phyloP scores from a whole-genome alignment of 345 rosid species.

The Populus alba region DNA sequence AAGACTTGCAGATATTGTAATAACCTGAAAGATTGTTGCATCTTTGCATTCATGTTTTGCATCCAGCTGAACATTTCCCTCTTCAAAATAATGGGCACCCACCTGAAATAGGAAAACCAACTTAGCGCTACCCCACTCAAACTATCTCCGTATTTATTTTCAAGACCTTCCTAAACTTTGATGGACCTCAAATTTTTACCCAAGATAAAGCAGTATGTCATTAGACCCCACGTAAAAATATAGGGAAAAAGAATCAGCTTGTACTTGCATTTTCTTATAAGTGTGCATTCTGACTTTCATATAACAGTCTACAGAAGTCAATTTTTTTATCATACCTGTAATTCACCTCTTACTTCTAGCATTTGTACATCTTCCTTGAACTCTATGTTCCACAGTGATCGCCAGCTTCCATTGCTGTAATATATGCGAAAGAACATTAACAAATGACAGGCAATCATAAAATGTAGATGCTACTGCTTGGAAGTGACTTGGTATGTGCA shows the following conservation, averaged over 20 bases:
- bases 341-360: slow-evolving; percentile 67
- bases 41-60: slow-evolving; percentile 83
- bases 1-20: background rate
- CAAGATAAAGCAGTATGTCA: too few species aligned
- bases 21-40: slow-evolving; percentile 82
- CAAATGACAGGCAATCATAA: slow-evolving; percentile 1
- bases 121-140: too few species aligned
- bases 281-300: background rate
- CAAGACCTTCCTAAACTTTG: too few species aligned
- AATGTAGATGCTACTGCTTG: background rate
- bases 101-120: slow-evolving; percentile 47
- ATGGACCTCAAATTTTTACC: too few species aligned
- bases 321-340: slow-evolving; percentile 54
- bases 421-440: slow-evolving; percentile 16
- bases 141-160: too few species aligned
- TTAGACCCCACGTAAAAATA: too few species aligned
- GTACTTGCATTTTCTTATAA: background rate
- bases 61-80: slow-evolving; percentile 97
- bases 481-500: background rate
- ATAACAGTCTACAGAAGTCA: background rate
- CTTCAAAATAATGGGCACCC: slow-evolving; percentile 95
- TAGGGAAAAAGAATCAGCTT: background rate
- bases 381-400: slow-evolving; percentile 79
- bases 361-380: slow-evolving; percentile 75
- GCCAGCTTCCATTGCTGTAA: slow-evolving; percentile 91